These are phyloP conservation scores for Pythium catenulatum DNA, from an alignment of 352 stramenopile genomes.

Conservation along the genomic window DNA sequence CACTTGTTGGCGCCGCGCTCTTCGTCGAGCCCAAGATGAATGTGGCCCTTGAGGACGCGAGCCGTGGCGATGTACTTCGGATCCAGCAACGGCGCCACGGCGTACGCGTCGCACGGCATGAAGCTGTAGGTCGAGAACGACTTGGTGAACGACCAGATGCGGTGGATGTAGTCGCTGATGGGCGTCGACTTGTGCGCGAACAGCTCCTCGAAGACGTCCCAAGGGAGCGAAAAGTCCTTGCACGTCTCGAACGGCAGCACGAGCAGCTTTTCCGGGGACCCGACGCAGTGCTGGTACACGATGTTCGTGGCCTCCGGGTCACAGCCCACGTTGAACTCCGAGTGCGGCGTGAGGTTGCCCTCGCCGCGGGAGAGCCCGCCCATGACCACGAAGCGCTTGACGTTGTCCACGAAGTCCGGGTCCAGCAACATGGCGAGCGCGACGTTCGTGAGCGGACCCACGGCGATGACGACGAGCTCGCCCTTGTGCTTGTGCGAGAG, in stretches of 20 bases:
- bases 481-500: conserved; percentile 74
- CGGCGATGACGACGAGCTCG: conserved; percentile 85
- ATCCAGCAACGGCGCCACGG: conserved; percentile 80
- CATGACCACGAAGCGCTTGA: conserved; percentile 88
- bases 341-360: conserved; percentile 81
- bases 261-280: conserved; percentile 72
- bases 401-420: conserved; percentile 76
- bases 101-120: conserved; percentile 86
- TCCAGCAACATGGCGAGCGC: conserved; percentile 86
- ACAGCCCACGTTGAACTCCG: conserved; percentile 90
- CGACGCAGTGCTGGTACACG: conserved; percentile 78
- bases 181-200: conserved; percentile 70
- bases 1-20: conserved; percentile 76
- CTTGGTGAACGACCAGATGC: conserved; percentile 81
- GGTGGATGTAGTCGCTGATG: conserved; percentile 73
- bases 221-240: conserved; percentile 75
- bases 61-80: conserved; percentile 74
- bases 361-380: conserved; percentile 82
- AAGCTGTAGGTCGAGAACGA: conserved; percentile 74
- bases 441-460: conserved; percentile 90
- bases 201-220: conserved; percentile 82
- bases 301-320: conserved; percentile 90
- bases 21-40: conserved; percentile 78
- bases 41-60: conserved; percentile 68
- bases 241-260: conserved; percentile 87